Evolutionary conservation across 225 moss, liverwort and hornwort genomes (phyloP), one percentile per base, ranked within the genome.

Genomic region (Asterella californica): DNA sequence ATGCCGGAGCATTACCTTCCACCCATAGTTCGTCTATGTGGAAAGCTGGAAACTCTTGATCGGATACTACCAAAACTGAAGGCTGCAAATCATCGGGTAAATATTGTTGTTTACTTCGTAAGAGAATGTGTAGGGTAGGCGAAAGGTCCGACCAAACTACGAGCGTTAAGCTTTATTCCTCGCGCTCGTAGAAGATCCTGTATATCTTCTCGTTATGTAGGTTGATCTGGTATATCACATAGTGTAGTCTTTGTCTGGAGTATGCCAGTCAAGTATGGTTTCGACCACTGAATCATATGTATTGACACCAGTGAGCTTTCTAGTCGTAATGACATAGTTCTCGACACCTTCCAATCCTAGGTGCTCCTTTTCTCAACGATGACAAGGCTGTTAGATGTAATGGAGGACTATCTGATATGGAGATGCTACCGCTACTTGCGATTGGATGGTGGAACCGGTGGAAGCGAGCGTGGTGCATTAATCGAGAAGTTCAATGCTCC

Each of bases 41-140:
- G 99, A 68, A 99, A 99, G 79, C 87, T 99, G 84, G 99, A 99
- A 92, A 99, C 92, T 91, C 95, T 99, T 75, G 99, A 99, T 81
- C 90, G 99, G 53, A 95, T 99, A 74, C 79, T 99, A 38, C 95
- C 95, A 15, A 99, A 99, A 85, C 83, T 99, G 83, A 99, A 92
- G 84, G 95, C 95, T 82, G 93, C 99, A 72, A 95, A 95, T 84
- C 99, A 99, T 74, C 88, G 93, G 86, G 99, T 99, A 84, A 90
- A 87, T 76, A 71, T 7, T 30, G 14, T 61, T 8, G 22, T 49
- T 49, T 72, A 7, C 21, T 27, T 2, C 11, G 30, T 22, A 75
- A 55, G 54, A 34, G 2, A 10, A 45, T 46, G 10, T 6, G 47
- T 65, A 42, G 42, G 42, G 42, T 42, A 42, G 42, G 42, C 42